phyloP scores from a whole-genome alignment of 371 early-diverging fungal species.

The Mucor circinelloides region DNA sequence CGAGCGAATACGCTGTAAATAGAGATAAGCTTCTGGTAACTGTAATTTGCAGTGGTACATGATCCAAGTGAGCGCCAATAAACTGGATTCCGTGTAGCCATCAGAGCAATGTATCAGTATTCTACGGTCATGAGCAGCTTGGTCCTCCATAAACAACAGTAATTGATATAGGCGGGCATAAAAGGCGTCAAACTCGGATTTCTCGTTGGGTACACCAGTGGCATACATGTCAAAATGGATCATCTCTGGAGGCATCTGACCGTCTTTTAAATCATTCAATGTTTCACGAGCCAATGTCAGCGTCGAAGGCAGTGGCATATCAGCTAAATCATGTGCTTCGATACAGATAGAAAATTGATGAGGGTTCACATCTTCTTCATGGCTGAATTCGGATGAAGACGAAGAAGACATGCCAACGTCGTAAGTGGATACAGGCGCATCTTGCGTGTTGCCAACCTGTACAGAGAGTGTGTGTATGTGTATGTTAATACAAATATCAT shows the following conservation, averaged over 20 bases:
- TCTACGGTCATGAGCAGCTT: constrained; percentile 33
- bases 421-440: constrained; percentile 48
- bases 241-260: constrained; percentile 43
- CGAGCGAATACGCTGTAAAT: constrained; percentile 57
- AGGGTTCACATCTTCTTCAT: constrained; percentile 31
- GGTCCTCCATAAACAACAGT: constrained; percentile 43
- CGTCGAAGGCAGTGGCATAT: constrained; percentile 53
- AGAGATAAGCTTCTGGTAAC: constrained; percentile 62
- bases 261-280: constrained; percentile 31
- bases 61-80: constrained; percentile 53
- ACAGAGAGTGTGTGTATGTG: too few species aligned
- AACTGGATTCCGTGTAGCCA: constrained; percentile 65
- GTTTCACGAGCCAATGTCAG: constrained; percentile 45
- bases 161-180: constrained; percentile 29
- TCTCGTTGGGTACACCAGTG: constrained; percentile 26
- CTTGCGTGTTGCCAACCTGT: constrained; percentile 63
- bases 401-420: not conserved
- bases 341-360: constrained; percentile 63
- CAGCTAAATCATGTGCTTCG: constrained; percentile 61
- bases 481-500: too few species aligned
- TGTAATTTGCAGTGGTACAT: constrained; percentile 55
- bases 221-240: constrained; percentile 57
- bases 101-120: constrained; percentile 66
- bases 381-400: not conserved
- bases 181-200: constrained; percentile 32